Evolutionary conservation across 164 flowering plant species (phyloP), one percentile per base, ranked within the genome.

Genomic region (Macadamia tetraphylla): DNA sequence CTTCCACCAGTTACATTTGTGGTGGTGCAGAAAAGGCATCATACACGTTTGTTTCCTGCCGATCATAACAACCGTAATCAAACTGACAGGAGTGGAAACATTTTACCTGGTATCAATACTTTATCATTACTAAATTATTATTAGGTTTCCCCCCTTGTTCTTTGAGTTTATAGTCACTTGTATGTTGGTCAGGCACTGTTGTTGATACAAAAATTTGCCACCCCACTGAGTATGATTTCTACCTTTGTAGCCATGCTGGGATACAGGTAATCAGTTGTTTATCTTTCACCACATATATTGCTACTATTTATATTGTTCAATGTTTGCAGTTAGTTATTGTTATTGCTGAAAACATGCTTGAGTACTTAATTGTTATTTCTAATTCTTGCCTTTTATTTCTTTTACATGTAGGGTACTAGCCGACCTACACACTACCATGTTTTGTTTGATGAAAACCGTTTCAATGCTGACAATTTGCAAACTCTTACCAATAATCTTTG

Each of bases 201-300:
- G 94, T 94, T 2, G 99, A 94, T 48, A 80, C 88, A 8, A 73
- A 63, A 31, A 94, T 94, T 31, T 94, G 99, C 64, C 97, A 92
- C 73, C 98, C 97, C 0, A 80, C 78, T 0, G 96, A 90, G 73
- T 90, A 92, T 60, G 99, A 94, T 65, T 94, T 94, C 60, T 94
- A 85, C 68, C 88, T 94, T 0, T 89, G 92, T 63, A 94, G 99
- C 63, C 99, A 94, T 81, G 89, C 94, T 40, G 99, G 98, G 6
- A 92, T 92, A 10, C 88, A 94, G 91, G 99, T 94, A 67, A 65
- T 44, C 12, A 1, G n/a, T 53, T 53, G 18, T 12, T 53, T 53
- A 14, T 17, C 14, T 2, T 53, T 1, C 51, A 8, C 7, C 51
- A 1, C 29, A 31, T 12, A 13, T 10, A 0, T 11, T 15, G 40